Percentiles rank a stretch among this genome's conserved stretches.
phyloP scores from a whole-genome alignment of 2,329 filamentous ascomycete species.

The Sporothrix variecibatus region DNA sequence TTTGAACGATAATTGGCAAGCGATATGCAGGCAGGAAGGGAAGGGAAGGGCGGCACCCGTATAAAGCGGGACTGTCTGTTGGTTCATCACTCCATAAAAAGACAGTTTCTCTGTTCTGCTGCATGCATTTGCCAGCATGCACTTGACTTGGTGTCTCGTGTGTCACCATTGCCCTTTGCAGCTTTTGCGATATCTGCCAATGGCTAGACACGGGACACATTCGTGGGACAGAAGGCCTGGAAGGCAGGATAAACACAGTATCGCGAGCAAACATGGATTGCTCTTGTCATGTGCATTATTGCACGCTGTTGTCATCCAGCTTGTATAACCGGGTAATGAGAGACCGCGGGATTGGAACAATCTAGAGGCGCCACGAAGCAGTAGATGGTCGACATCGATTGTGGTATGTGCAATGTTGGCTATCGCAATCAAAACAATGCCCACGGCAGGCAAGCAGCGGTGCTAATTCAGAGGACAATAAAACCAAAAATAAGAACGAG shows the following conservation, averaged over 20 bases:
- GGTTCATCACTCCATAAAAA: not conserved
- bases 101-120: not conserved
- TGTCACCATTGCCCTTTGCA: not conserved
- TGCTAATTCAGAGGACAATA: too few relatives aligned
- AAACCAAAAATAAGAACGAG: not conserved
- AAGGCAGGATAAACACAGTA: not conserved
- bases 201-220: not conserved
- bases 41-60: not conserved
- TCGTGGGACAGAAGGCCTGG: not conserved
- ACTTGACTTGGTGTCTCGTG: constrained; percentile 9
- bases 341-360: constrained; percentile 8
- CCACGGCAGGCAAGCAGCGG: not conserved
- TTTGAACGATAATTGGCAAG: not conserved
- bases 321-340: constrained; percentile 20
- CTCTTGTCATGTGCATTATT: not conserved
- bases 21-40: not conserved
- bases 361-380: not conserved
- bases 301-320: not conserved
- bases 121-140: constrained; percentile 12
- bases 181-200: not conserved
- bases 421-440: not conserved
- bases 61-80: not conserved
- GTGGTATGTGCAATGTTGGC: not conserved
- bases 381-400: not conserved
- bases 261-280: too few relatives aligned